These are phyloP conservation scores for Paraphoma sp. DNA, from an alignment of 2,329 filamentous ascomycete species.

Conservation along the genomic window DNA sequence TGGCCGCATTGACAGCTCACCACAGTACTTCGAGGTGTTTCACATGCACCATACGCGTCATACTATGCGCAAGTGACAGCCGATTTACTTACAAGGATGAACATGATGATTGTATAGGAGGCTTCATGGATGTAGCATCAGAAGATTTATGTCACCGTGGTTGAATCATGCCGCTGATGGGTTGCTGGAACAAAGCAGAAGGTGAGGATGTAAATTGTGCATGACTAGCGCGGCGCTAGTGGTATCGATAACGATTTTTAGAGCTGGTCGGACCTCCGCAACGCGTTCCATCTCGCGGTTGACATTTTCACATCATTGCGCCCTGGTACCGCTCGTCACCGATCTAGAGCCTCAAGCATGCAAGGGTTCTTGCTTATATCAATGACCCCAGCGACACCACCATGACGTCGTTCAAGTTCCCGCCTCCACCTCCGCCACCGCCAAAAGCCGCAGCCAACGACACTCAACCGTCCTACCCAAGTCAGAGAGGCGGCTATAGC, in stretches of 20 bases:
- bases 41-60: not conserved
- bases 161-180: too few species aligned
- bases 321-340: not conserved
- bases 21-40: not conserved
- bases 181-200: constrained; percentile 2
- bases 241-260: constrained; percentile 21
- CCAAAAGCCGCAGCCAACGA: constrained; percentile 41
- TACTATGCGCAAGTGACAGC: not conserved
- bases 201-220: constrained; percentile 3
- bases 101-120: constrained; percentile 36
- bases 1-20: too few species aligned
- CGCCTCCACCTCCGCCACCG: constrained; percentile 56
- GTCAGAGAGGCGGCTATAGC: constrained; percentile 35
- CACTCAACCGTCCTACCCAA: constrained; percentile 28
- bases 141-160: too few species aligned
- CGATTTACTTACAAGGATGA: constrained; percentile 46
- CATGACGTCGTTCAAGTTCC: constrained; percentile 52
- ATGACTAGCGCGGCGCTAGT: constrained; percentile 17
- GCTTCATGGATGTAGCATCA: constrained; percentile 32
- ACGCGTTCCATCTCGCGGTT: constrained; percentile 13
- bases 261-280: constrained; percentile 18
- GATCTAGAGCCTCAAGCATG: not conserved
- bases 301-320: not conserved
- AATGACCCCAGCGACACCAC: not conserved
- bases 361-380: not conserved